phyloP scores from a whole-genome alignment of 2,329 filamentous ascomycete genomes.

The Calonectria honghensis region DNA sequence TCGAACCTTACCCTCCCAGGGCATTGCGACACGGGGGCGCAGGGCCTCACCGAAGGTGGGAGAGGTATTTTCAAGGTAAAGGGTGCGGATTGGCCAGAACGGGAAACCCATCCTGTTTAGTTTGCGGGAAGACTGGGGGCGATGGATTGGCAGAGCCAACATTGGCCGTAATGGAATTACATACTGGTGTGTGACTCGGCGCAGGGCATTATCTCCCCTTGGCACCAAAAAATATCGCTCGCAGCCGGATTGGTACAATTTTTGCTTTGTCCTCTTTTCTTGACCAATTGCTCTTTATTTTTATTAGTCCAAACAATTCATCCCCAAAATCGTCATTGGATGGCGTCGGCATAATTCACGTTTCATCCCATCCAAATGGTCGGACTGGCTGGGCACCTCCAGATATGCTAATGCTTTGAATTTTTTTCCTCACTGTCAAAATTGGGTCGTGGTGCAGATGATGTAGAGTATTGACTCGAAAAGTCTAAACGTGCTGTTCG shows the following conservation, averaged over 20 bases:
- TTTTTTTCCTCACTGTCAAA: too few relatives aligned
- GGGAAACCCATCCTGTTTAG: conserved; percentile 14
- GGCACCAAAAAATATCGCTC: conserved; percentile 19
- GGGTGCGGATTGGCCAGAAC: conserved; percentile 39
- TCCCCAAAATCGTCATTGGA: background rate
- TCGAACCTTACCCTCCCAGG: conserved; percentile 29
- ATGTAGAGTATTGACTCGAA: background rate
- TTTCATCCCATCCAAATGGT: background rate
- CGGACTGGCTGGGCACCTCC: background rate
- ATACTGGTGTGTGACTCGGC: conserved; percentile 38
- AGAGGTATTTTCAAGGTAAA: conserved; percentile 38
- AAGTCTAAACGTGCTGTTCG: background rate
- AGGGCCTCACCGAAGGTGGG: conserved; percentile 29
- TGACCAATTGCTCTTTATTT: conserved; percentile 6
- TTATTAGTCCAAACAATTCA: conserved; percentile 9
- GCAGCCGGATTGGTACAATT: background rate
- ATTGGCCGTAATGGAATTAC: conserved; percentile 46
- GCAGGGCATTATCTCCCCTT: conserved; percentile 43
- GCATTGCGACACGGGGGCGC: conserved; percentile 32
- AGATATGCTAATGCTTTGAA: background rate
- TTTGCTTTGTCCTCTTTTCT: background rate
- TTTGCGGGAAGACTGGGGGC: background rate
- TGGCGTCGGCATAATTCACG: background rate
- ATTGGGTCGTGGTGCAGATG: background rate
- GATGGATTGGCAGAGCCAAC: conserved; percentile 39